Evolutionary conservation across 352 stramenopile species (phyloP), one percentile per base, ranked within the genome.

Genomic region (Phytophthora pistaciae): DNA sequence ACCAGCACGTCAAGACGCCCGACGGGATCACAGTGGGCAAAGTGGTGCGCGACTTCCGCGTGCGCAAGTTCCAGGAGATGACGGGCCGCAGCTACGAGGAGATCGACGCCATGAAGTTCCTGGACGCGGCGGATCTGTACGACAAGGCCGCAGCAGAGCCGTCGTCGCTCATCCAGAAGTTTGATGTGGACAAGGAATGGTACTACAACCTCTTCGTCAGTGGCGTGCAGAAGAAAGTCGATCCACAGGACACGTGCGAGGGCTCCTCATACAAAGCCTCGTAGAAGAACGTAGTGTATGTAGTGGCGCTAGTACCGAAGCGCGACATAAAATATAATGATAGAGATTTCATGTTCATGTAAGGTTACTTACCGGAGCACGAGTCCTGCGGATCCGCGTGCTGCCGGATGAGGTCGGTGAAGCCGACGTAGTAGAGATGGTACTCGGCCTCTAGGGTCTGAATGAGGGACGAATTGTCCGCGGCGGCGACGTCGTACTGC

Each of bases 11-110:
- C 1, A 46, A 73, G 50, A 64, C 68, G 14, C 57, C 56, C 1
- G 80, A 85, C 42, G 67, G 70, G 0, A 57, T 88, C 25, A 65
- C 44, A 9, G 78, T 88, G 1, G 68, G 56, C 8, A 68, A 72
- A 27, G 49, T 85, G 8, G 70, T 79, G 20, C 81, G 77, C 11
- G 69, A 88, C 56, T 91, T 79, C 56, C 84, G 84, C 7, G 68
- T 90, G 10, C 72, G 74, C 46, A 91, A 91, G 69, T 91, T 92
- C 61, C 69, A 66, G 14, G 85, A 92, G 70, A 77, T 88, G 49
- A 85, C 75, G 7, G 74, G 79, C 18, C 60, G 74, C 8, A 78
- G 58, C 29, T 79, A 83, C 60, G 48, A 65, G 14, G 70, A 81
- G 11, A 57, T 92, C 14, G 46, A 80, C 29, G 74, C 66, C 6